These are phyloP conservation scores for Echinosophora koreensis DNA, from an alignment of 306 rosid genomes.

Conservation along the genomic window DNA sequence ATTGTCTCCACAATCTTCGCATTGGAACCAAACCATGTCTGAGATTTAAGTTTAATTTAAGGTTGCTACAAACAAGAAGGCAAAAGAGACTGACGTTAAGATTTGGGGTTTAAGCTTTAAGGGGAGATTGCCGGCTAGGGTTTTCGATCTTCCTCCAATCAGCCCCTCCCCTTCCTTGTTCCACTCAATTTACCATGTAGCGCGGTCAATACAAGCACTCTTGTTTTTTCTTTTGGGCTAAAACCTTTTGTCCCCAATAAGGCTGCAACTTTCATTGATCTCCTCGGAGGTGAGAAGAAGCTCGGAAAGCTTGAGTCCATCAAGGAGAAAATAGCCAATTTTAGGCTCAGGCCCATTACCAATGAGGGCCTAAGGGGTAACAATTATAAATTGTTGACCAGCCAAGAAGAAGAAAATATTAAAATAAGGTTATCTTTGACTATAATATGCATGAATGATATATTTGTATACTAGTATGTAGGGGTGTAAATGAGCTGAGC, in stretches of 20 bases:
- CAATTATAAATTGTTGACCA: too few relatives aligned
- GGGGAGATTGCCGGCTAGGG: constrained; percentile 41
- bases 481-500: too few relatives aligned
- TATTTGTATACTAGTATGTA: too few relatives aligned
- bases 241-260: background rate
- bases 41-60: background rate
- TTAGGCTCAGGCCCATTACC: constrained; percentile 24
- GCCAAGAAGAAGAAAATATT: too few relatives aligned
- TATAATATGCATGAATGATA: too few relatives aligned
- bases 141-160: constrained; percentile 10
- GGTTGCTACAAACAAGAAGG: too few relatives aligned
- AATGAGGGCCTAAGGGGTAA: too few relatives aligned
- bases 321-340: constrained; percentile 10
- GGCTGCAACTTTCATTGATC: constrained; percentile 33
- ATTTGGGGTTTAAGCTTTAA: constrained; percentile 28
- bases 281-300: constrained; percentile 16
- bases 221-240: background rate
- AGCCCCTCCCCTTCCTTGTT: too few relatives aligned
- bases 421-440: too few relatives aligned
- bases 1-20: constrained; percentile 93
- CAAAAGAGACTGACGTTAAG: background rate
- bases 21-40: constrained; percentile 95
- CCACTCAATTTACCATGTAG: background rate
- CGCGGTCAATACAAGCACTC: background rate
- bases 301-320: constrained; percentile 31